These are phyloP conservation scores for Aspergillus fumigatus DNA, from an alignment of 2,329 filamentous ascomycete species.

Conservation along the genomic window DNA sequence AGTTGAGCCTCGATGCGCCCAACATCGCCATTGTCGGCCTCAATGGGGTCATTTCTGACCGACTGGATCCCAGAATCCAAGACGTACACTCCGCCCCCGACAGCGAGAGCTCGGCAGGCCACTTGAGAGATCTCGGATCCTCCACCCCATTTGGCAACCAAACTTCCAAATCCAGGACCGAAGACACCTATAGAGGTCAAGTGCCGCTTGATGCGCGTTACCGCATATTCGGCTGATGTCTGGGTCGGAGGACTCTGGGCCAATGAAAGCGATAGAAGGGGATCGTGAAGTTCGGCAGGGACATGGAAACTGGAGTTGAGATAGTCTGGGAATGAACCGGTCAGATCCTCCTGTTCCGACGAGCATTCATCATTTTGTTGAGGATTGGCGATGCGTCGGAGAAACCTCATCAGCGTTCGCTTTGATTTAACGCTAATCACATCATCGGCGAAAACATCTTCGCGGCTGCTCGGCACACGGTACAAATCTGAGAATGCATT, in stretches of 20 bases:
- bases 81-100: conserved; percentile 88
- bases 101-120: conserved; percentile 81
- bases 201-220: conserved; percentile 72
- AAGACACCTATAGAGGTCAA: conserved; percentile 82
- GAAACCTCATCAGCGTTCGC: conserved; percentile 84
- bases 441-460: conserved; percentile 82
- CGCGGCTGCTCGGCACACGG: conserved; percentile 80
- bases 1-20: conserved; percentile 27
- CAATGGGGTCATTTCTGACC: conserved; percentile 11
- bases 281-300: conserved; percentile 62
- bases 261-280: conserved; percentile 67
- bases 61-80: conserved; percentile 63
- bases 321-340: conserved; percentile 46
- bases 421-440: conserved; percentile 76
- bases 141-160: conserved; percentile 91
- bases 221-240: conserved; percentile 62
- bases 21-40: conserved; percentile 13
- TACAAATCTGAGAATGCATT: conserved; percentile 44
- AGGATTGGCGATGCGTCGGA: conserved; percentile 70
- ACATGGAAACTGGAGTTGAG: conserved; percentile 57
- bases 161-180: conserved; percentile 80
- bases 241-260: conserved; percentile 55
- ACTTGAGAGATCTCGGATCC: conserved; percentile 86
- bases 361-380: conserved; percentile 49
- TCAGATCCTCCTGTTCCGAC: conserved; percentile 53